These are phyloP conservation scores for Solanum phureja DNA, from an alignment of 257 asterid genomes.

Conservation along the genomic window DNA sequence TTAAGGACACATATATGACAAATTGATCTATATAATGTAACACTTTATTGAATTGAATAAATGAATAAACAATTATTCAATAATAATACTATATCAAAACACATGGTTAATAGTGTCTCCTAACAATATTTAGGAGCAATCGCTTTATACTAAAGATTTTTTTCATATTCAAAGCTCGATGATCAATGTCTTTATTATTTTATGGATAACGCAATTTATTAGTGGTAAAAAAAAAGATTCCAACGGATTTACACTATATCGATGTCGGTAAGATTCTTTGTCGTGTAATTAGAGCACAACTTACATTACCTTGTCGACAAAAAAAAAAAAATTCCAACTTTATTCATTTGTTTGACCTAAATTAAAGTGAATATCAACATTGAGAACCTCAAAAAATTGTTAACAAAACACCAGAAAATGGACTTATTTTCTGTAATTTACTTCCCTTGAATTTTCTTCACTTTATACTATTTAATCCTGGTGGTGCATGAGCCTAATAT, in stretches of 20 bases:
- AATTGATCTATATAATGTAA: too few species aligned
- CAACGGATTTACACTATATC: background rate
- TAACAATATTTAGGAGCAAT: too few species aligned
- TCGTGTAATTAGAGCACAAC: background rate
- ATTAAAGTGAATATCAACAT: background rate
- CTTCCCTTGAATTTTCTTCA: background rate
- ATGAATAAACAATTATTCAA: too few species aligned
- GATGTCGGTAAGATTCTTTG: background rate
- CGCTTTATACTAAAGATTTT: too few species aligned
- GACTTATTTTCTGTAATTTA: background rate
- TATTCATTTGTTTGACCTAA: background rate
- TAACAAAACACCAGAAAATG: background rate
- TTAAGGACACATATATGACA: too few species aligned
- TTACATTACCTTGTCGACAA: background rate
- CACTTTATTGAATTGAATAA: too few species aligned
- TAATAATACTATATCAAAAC: too few species aligned
- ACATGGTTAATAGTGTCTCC: too few species aligned
- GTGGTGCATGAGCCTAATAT: too few species aligned
- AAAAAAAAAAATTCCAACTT: background rate
- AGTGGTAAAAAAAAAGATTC: background rate
- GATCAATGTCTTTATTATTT: fast-evolving
- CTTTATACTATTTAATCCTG: too few species aligned
- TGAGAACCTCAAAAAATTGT: background rate
- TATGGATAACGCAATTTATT: background rate
- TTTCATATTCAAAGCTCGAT: too few species aligned